Conservation (phyloP, 2,329 filamentous ascomycete genomes). For the Sclerotinia sclerotiorum region DNA sequence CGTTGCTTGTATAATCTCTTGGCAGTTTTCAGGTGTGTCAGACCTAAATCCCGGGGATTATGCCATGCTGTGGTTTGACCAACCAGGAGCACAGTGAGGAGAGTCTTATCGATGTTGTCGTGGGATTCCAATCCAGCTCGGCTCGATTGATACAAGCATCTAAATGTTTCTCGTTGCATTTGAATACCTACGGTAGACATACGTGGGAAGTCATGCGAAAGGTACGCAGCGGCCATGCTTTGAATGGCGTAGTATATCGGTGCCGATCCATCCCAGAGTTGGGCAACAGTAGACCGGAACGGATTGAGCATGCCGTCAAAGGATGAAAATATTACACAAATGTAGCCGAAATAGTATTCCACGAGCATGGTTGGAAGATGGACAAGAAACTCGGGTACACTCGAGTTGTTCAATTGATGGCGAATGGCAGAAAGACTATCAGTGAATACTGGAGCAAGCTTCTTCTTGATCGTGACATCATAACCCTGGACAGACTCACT, state of each 20-base stretch:
- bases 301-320: constrained; percentile 63
- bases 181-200: constrained; percentile 51
- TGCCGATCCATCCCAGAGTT: constrained; percentile 57
- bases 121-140: constrained; percentile 51
- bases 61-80: constrained; percentile 62
- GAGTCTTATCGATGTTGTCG: constrained; percentile 52
- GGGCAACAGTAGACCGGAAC: constrained; percentile 57
- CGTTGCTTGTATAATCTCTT: constrained; percentile 35
- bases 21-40: constrained; percentile 37
- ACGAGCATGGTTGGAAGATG: constrained; percentile 53
- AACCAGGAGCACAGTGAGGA: constrained; percentile 58
- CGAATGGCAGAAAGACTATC: constrained; percentile 36
- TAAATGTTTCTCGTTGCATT: constrained; percentile 46
- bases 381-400: constrained; percentile 35
- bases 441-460: constrained; percentile 14
- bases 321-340: constrained; percentile 61
- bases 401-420: constrained; percentile 35
- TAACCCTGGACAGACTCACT: background rate
- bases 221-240: constrained; percentile 62
- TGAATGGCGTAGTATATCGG: constrained; percentile 62
- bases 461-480: background rate
- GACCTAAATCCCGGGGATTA: constrained; percentile 53
- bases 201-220: constrained; percentile 56
- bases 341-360: constrained; percentile 64
- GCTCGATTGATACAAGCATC: constrained; percentile 46